Conservation (phyloP, 768 basidiomycete genomes). For the Glaciozyma martinii region DNA sequence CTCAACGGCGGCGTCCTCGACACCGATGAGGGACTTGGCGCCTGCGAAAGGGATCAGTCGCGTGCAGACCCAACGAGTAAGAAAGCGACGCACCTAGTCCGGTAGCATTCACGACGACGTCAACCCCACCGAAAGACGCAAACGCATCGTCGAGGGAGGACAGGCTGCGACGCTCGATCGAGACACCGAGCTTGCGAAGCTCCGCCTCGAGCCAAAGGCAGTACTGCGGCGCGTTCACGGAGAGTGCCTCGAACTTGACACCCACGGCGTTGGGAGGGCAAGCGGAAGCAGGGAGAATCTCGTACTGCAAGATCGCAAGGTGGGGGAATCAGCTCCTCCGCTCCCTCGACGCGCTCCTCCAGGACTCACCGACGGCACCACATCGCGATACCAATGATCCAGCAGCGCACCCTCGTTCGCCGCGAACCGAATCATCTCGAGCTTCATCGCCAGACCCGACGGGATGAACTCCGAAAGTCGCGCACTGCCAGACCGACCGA, state of each 20-base stretch:
- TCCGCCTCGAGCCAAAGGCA: slow-evolving; percentile 47
- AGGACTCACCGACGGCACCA: slow-evolving; percentile 2
- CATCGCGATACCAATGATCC: slow-evolving; percentile 21
- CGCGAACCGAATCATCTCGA: slow-evolving; percentile 14
- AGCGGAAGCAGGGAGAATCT: background rate
- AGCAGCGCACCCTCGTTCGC: slow-evolving; percentile 2
- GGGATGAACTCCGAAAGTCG: slow-evolving; percentile 13
- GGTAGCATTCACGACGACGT: slow-evolving; percentile 52
- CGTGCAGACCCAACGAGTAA: background rate
- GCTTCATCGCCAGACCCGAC: slow-evolving; percentile 1
- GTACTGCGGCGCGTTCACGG: slow-evolving; percentile 50
- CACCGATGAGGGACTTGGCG: slow-evolving; percentile 64
- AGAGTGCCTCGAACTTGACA: slow-evolving; percentile 46
- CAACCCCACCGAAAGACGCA: slow-evolving; percentile 39
- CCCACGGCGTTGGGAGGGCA: slow-evolving; percentile 36
- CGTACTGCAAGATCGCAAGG: slow-evolving; percentile 12
- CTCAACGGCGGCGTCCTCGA: slow-evolving; percentile 64
- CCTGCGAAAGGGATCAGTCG: background rate
- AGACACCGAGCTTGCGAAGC: slow-evolving; percentile 43
- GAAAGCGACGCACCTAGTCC: slow-evolving; percentile 44
- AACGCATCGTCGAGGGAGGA: slow-evolving; percentile 47
- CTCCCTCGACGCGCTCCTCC: background rate
- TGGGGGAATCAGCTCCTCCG: background rate
- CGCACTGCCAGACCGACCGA: background rate
- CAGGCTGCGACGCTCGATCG: slow-evolving; percentile 45